Evolutionary conservation across 2,329 filamentous ascomycete species (phyloP).

Genomic region (Epichloe coenophiala): DNA sequence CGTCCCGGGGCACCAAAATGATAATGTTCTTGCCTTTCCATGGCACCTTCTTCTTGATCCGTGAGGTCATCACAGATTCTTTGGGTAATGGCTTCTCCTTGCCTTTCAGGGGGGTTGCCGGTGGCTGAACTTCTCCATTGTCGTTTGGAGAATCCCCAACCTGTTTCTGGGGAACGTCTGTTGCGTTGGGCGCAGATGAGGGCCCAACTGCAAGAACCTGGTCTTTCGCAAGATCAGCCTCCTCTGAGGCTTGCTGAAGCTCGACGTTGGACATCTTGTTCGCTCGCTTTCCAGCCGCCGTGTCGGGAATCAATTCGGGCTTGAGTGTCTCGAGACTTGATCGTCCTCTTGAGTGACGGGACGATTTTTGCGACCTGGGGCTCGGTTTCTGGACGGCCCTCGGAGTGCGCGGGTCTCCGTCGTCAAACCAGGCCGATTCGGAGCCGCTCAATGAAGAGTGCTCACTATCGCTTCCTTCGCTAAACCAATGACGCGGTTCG

Average conservation of each 20-base stretch:
- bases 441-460: constrained; percentile 62
- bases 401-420: constrained; percentile 34
- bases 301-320: constrained; percentile 14
- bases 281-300: constrained; percentile 3
- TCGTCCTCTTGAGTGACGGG: constrained; percentile 29
- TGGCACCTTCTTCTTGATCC: constrained; percentile 55
- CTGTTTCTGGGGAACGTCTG: neutral
- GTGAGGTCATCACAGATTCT: constrained; percentile 33
- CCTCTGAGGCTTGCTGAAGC: constrained; percentile 1
- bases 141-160: neutral
- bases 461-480: constrained; percentile 59
- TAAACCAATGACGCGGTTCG: constrained; percentile 71
- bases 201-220: constrained; percentile 5
- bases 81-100: constrained; percentile 23
- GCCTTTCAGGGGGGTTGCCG: constrained; percentile 22
- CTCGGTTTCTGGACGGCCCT: constrained; percentile 20
- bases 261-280: constrained; percentile 21
- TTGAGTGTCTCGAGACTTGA: constrained; percentile 45
- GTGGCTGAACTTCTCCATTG: constrained; percentile 17
- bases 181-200: neutral
- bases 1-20: constrained; percentile 55
- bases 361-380: constrained; percentile 10
- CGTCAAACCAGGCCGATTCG: constrained; percentile 38
- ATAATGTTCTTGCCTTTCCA: constrained; percentile 67
- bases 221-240: constrained; percentile 7